Evolutionary conservation across 805 yeast genomes (phyloP).

Genomic region (Cyberlindnera amylophila): DNA sequence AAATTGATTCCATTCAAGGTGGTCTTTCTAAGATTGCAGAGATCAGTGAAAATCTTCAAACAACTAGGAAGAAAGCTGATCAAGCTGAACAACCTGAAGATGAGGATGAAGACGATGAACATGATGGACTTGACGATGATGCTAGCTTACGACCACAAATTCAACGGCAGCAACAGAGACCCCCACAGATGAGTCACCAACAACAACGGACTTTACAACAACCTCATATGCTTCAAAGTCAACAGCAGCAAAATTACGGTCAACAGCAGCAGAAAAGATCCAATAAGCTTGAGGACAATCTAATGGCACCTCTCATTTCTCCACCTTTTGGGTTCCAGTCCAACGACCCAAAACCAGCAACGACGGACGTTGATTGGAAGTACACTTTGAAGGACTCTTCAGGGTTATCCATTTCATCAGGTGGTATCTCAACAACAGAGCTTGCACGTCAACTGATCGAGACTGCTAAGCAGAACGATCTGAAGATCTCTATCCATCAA

Average conservation of each 20-base stretch:
- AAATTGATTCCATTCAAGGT: constrained; percentile 51
- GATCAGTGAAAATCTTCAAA: constrained; percentile 22
- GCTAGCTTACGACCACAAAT: background rate
- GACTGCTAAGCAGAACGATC: constrained; percentile 53
- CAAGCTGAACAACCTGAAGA: background rate
- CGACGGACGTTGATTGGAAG: constrained; percentile 55
- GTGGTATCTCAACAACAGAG: constrained; percentile 49
- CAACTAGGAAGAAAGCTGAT: constrained; percentile 10
- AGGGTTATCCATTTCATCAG: constrained; percentile 45
- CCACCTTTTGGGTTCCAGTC: constrained; percentile 8
- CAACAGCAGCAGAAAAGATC: background rate
- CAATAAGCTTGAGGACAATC: background rate
- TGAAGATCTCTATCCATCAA: constrained; percentile 73
- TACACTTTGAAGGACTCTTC: constrained; percentile 47
- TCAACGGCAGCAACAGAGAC: background rate
- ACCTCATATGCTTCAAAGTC: too few relatives aligned
- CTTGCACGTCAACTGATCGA: constrained; percentile 54
- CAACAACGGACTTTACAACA: too few relatives aligned
- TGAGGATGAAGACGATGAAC: background rate
- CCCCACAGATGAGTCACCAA: background rate
- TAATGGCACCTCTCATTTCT: constrained; percentile 4
- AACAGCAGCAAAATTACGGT: background rate
- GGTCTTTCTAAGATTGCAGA: constrained; percentile 29
- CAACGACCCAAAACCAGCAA: constrained; percentile 26
- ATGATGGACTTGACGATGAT: background rate